These are phyloP conservation scores for Ceratocystis diversiconidia DNA, from an alignment of 2,329 filamentous ascomycete genomes.

Conservation along the genomic window DNA sequence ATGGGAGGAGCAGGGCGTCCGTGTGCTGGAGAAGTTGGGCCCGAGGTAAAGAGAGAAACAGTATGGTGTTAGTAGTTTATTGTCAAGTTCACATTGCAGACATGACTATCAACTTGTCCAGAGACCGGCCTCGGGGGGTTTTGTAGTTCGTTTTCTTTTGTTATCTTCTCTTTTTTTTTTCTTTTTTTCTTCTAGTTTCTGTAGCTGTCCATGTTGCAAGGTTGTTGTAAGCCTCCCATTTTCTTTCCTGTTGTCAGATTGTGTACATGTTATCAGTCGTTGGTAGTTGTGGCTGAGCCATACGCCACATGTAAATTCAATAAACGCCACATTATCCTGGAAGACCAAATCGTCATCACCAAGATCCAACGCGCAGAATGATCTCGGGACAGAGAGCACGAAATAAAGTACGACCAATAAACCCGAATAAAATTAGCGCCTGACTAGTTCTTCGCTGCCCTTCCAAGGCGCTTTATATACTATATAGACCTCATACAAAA, in stretches of 20 bases:
- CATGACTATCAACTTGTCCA: background rate
- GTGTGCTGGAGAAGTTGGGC: conserved; percentile 81
- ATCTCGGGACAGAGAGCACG: background rate
- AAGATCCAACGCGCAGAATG: background rate
- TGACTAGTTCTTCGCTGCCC: no score
- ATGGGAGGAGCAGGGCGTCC: conserved; percentile 84
- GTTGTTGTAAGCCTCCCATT: background rate
- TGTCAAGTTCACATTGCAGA: background rate
- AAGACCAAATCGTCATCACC: conserved; percentile 1
- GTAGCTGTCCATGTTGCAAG: background rate
- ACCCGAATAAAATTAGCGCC: background rate
- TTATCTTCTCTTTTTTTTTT: background rate
- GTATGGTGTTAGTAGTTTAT: background rate
- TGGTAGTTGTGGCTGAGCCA: background rate
- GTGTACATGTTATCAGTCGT: background rate
- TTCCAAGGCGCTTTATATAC: background rate
- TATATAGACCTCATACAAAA: background rate
- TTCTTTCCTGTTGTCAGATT: background rate
- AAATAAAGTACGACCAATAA: background rate
- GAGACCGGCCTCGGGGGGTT: background rate
- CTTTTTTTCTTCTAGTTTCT: background rate
- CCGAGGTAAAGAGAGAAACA: conserved; percentile 47
- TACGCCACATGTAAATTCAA: background rate
- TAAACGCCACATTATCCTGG: background rate
- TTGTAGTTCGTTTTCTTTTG: background rate